A percentile compares a stretch with the other conserved stretches of the same genome.
These are phyloP conservation scores for Amylostereum areolatum DNA, from an alignment of 1,284 basidiomycete genomes.

Conservation along the genomic window DNA sequence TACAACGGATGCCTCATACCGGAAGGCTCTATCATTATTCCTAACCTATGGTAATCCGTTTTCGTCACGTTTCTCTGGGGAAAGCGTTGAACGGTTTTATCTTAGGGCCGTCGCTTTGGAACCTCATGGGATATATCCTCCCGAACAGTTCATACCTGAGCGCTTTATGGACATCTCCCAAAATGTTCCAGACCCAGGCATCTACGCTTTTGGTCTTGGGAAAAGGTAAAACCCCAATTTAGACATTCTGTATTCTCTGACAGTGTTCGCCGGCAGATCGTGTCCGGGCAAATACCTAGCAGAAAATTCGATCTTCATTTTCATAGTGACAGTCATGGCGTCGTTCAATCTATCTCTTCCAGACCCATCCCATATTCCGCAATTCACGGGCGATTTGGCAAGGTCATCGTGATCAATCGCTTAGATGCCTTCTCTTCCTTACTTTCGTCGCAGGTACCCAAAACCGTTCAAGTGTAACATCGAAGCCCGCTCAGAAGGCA, in stretches of 20 bases:
- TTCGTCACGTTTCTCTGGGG: not conserved
- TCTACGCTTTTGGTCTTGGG: not conserved
- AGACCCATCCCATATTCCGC: constrained; percentile 5
- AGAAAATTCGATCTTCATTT: constrained; percentile 7
- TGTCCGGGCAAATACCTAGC: constrained; percentile 3
- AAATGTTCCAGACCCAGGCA: not conserved
- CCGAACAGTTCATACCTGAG: constrained; percentile 4
- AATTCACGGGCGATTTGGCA: constrained; percentile 3
- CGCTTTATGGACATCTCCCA: not conserved
- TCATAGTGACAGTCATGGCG: constrained; percentile 9
- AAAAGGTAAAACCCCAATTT: not conserved
- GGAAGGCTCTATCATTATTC: not conserved
- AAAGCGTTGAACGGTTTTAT: too few relatives aligned
- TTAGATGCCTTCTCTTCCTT: too few relatives aligned
- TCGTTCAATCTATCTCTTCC: constrained; percentile 11
- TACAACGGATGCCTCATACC: not conserved
- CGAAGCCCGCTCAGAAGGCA: constrained; percentile 13
- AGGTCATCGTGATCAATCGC: too few relatives aligned
- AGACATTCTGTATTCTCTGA: not conserved
- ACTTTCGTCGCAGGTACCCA: too few relatives aligned
- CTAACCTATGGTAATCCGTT: not conserved
- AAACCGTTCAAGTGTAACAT: constrained; percentile 12
- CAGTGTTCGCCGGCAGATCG: constrained; percentile 3
- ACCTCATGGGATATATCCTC: constrained; percentile 1
- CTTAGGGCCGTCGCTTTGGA: constrained; percentile 3